A percentile compares a stretch with the other conserved stretches of the same genome.
These are phyloP conservation scores for Scenedesmus sp. DNA, from an alignment of 163 green algal genomes.

Conservation along the genomic window DNA sequence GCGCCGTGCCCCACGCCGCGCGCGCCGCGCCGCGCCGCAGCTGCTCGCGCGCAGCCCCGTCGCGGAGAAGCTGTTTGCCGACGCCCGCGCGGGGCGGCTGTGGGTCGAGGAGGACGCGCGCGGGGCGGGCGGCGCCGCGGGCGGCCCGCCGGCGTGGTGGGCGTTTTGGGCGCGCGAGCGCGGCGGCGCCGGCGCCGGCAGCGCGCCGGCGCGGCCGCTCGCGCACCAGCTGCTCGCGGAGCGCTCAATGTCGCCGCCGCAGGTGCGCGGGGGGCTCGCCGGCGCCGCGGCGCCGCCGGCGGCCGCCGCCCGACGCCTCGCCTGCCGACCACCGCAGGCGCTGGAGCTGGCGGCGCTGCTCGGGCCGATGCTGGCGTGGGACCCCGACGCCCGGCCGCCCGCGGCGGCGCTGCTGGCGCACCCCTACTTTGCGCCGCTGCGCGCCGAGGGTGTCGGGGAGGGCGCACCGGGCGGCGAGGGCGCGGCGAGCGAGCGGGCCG, in stretches of 20 bases:
- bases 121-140: too few species aligned
- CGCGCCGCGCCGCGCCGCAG: background rate
- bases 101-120: background rate
- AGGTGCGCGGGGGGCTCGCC: too few species aligned
- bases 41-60: conserved; percentile 7
- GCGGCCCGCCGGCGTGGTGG: too few species aligned
- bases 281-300: too few species aligned
- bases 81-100: background rate
- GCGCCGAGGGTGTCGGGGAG: too few species aligned
- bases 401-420: conserved; percentile 65
- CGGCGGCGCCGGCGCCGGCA: background rate
- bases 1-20: background rate
- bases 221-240: background rate
- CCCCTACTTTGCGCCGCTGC: conserved; percentile 41
- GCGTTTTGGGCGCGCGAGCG: too few species aligned
- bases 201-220: background rate
- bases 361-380: conserved; percentile 57
- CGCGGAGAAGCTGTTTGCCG: conserved; percentile 11
- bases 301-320: too few species aligned
- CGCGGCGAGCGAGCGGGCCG: too few species aligned
- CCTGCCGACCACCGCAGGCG: background rate
- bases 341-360: conserved; percentile 45
- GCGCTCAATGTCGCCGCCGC: background rate
- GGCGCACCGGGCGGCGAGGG: too few species aligned
- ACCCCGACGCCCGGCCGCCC: conserved; percentile 53